Base-by-base conservation (phyloP, 306 rosid genomes). In the Prunus mira region DNA sequence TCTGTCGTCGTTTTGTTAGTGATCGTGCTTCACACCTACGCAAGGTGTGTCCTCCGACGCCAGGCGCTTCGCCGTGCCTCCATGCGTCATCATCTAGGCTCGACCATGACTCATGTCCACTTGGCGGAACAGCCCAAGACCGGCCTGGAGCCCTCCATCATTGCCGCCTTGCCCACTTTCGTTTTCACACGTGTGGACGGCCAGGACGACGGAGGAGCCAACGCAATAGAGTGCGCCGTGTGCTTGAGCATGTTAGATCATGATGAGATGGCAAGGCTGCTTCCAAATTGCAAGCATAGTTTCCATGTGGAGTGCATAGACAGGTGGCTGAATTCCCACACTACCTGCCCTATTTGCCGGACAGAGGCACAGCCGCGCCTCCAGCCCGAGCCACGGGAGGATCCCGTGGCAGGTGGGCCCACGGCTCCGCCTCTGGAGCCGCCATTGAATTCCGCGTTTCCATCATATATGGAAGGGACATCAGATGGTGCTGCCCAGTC, bases 11-110 rank as follows among this genome's bases (percentile, higher is more conserved):
- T 94, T 10, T 12, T 86, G 6, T 38, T 92, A 2, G 97, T 91
- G 9, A 25, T 94, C 1, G 86, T 88, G 4, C 97, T 94, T 22
- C 98, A 91, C 74, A 62, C 93, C 76, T 94, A 94, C 18, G 97
- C 97, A 0, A 82, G 95, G 72, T 85, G 50, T 11, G 80, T 81
- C 49, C 87, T 94, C 20, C 67, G 82, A 15, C 91, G 97, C 63
- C 96, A 86, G 20, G 84, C 89, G 12, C 97, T 86, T 3, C 94
- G 93, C 25, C 84, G 90, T 1, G 79, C 80, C 4, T 81, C 87
- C 46, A 49, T 87, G 2, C 89, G 76, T 68, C 87, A 64, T 14
- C 43, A 63, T 9, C 18, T 63, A 18, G 67, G 67, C 6, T 30
- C 45, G 0, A 87, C 89, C 65, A 58, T 82, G 0, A 80, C 86